These are phyloP conservation scores for Marchantia polymorpha DNA, from an alignment of 225 moss, liverwort and hornwort genomes.

Conservation along the genomic window DNA sequence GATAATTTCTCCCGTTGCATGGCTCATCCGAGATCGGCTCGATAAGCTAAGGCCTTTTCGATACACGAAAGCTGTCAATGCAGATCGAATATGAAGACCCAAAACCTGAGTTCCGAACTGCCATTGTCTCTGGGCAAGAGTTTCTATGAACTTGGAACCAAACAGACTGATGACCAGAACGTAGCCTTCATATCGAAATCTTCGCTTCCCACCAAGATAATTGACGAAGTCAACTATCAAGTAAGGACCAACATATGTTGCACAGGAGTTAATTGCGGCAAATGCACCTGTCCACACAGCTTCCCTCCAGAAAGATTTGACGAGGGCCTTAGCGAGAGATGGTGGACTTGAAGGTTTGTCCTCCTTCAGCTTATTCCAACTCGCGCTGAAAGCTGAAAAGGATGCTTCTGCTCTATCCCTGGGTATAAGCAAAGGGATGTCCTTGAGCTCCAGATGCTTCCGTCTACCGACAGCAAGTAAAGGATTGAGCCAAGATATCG, in stretches of 20 bases:
- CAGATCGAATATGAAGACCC: slow-evolving; percentile 34
- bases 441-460: slow-evolving; percentile 56
- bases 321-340: slow-evolving; percentile 45
- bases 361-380: slow-evolving; percentile 55
- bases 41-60: slow-evolving; percentile 58
- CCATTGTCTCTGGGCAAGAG: slow-evolving; percentile 38
- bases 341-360: slow-evolving; percentile 39
- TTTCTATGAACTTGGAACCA: slow-evolving; percentile 39
- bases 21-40: slow-evolving; percentile 45
- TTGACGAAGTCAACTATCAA: slow-evolving; percentile 70
- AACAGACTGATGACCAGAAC: slow-evolving; percentile 42
- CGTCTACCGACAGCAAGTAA: slow-evolving; percentile 51
- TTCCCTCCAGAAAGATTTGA: slow-evolving; percentile 43
- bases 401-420: slow-evolving; percentile 52
- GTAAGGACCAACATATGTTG: slow-evolving; percentile 61
- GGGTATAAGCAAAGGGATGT: slow-evolving; percentile 56
- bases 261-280: slow-evolving; percentile 39
- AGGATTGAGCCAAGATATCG: slow-evolving; percentile 56
- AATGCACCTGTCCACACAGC: slow-evolving; percentile 45
- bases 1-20: slow-evolving; percentile 68
- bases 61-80: slow-evolving; percentile 50
- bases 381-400: slow-evolving; percentile 41
- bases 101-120: slow-evolving; percentile 35
- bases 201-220: slow-evolving; percentile 47
- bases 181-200: slow-evolving; percentile 47